Evolutionary conservation across 192 early-diverging fungal species (phyloP), one percentile per base, ranked within the genome.

Genomic region (Coemansia umbellata): DNA sequence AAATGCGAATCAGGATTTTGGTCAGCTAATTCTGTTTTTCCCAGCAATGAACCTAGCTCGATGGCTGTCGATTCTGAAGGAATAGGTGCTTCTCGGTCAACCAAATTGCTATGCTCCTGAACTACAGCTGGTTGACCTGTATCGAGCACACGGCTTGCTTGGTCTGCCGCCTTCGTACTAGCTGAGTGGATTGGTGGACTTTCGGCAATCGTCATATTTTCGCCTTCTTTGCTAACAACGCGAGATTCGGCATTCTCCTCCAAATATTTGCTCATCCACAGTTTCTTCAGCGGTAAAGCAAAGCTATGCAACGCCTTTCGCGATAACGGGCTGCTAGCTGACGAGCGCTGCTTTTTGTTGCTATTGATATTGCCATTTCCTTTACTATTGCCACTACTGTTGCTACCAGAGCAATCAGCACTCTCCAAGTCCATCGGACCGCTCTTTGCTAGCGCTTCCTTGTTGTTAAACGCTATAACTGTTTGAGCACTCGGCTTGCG

Each of bases 211-310:
- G 43, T 45, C 13, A 45, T 48, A 6, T 33, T 44, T n/a, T 37
- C 43, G 30, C 30, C 36, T 10, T 56, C 45, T 32, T 57, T 40
- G 43, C 43, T 45, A 26, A 45, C 13, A 45, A 45, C 21, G 24
- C 43, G 43, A 22, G 43, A 19, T 11, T 45, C 43, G 15, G 24
- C 11, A 26, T 26, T 27, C 18, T 31, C 33, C 40, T 77, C 67
- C 8, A 77, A 40, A 37, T 77, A 77, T 35, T 60, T 58, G 40
- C 42, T 70, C 61, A 77, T 62, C 74, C 74, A 77, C 6, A 77
- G 53, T 47, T 77, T 77, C 37, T 77, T 77, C 33, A 58, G 63
- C 11, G 74, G 74, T 30, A 75, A 13, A 19, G 45, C 43, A 37
- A 24, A 31, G 24, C 45, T 41, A 18, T 32, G 44, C 5, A 39